phyloP scores from a whole-genome alignment of 345 rosid species.

The Eutrema yunnanense region DNA sequence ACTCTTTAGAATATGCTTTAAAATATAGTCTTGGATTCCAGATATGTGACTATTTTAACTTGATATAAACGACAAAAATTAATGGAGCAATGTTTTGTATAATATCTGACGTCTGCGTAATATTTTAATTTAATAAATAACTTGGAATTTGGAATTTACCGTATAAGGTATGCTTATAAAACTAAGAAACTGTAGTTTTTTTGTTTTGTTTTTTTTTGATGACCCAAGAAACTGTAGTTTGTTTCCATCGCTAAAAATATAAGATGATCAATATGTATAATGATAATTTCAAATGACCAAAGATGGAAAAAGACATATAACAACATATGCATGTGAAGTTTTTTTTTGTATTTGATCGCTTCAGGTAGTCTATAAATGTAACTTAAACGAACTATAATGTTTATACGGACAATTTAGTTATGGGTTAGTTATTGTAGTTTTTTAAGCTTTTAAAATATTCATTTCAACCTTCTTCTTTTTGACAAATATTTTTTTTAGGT shows the following conservation, averaged over 20 bases:
- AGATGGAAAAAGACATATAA: neutral
- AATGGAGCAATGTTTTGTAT: slow-evolving; percentile 6
- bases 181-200: neutral
- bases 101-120: neutral
- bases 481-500: neutral
- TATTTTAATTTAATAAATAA: neutral
- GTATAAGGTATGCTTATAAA: neutral
- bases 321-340: slow-evolving; percentile 16
- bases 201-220: too few relatives aligned
- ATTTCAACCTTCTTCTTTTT: neutral
- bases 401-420: neutral
- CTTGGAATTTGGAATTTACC: slow-evolving; percentile 1
- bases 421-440: neutral
- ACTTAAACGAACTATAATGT: neutral
- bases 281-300: neutral
- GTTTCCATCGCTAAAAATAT: neutral
- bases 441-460: neutral
- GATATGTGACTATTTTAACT: neutral
- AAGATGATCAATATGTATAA: neutral
- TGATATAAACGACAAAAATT: slow-evolving; percentile 6
- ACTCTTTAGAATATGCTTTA: slow-evolving; percentile 1
- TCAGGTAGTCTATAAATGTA: neutral
- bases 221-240: neutral
- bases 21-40: slow-evolving; percentile 3
- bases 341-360: neutral